Conservation (phyloP, 1,284 basidiomycete species). For the Heliocybe sulcata region DNA sequence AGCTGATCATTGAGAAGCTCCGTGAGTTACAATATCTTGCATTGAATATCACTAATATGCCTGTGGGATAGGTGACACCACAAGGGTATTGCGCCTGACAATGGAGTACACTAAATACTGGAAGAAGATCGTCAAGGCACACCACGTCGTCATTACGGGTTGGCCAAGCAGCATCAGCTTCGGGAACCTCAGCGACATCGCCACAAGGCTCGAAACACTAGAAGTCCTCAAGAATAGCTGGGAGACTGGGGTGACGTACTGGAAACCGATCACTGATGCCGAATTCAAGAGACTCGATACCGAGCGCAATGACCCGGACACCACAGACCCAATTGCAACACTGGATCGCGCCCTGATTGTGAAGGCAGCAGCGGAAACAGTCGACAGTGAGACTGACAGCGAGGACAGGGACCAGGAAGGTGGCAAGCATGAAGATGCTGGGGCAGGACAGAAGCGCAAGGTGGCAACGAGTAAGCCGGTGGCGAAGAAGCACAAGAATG, state of each 20-base stretch:
- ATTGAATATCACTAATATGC: no score
- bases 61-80: no score
- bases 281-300: not conserved
- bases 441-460: not conserved
- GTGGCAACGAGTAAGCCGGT: not conserved
- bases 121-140: conserved; percentile 21
- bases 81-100: no score
- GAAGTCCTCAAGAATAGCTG: not conserved
- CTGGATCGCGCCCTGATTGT: not conserved
- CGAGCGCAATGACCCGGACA: not conserved
- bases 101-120: conserved; percentile 12
- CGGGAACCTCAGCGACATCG: conserved; percentile 22
- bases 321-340: not conserved
- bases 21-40: not conserved
- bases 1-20: not conserved
- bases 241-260: not conserved
- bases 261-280: not conserved
- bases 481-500: not conserved
- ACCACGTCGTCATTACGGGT: conserved; percentile 22
- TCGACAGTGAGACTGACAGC: no score
- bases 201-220: not conserved
- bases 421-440: not conserved
- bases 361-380: no score
- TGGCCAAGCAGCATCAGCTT: conserved; percentile 24
- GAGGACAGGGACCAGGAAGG: no score